Conservation (phyloP, 176 grass and related monocot species). For the Tuctoria greenei region DNA sequence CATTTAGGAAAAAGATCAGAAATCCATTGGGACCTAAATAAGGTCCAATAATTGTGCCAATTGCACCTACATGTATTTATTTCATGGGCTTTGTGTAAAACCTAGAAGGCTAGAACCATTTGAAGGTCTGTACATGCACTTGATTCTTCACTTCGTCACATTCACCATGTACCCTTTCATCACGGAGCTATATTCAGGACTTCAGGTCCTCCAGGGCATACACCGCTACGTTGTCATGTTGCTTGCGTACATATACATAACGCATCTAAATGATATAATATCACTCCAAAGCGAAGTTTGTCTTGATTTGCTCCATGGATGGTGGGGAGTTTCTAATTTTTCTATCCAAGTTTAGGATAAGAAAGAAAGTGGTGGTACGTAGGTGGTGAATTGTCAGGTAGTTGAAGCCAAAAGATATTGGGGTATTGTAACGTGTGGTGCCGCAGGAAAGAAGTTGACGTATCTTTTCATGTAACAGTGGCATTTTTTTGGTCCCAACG, state of each 20-base stretch:
- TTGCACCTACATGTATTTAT: background rate
- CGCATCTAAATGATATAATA: background rate
- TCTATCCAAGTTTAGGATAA: conserved; percentile 16
- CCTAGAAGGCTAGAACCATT: background rate
- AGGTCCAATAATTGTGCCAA: background rate
- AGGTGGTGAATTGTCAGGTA: background rate
- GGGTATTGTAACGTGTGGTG: conserved; percentile 3
- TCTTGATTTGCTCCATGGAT: background rate
- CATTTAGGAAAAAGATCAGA: conserved; percentile 62
- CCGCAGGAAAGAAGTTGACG: background rate
- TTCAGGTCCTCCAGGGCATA: background rate
- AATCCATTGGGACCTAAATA: conserved; percentile 35
- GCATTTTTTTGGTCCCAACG: conserved; percentile 26
- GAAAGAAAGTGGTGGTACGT: conserved; percentile 18
- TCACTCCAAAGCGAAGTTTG: background rate
- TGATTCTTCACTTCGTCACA: background rate
- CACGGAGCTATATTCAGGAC: background rate
- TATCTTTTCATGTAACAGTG: conserved; percentile 9
- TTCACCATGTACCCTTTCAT: background rate
- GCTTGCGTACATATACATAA: background rate
- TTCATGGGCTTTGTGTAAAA: background rate
- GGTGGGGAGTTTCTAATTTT: background rate
- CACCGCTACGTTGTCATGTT: background rate
- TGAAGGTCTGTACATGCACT: conserved; percentile 4
- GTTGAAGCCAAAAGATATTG: background rate